These are phyloP conservation scores for Neonectria sp. DNA, from an alignment of 2,329 filamentous ascomycete genomes.

Conservation along the genomic window DNA sequence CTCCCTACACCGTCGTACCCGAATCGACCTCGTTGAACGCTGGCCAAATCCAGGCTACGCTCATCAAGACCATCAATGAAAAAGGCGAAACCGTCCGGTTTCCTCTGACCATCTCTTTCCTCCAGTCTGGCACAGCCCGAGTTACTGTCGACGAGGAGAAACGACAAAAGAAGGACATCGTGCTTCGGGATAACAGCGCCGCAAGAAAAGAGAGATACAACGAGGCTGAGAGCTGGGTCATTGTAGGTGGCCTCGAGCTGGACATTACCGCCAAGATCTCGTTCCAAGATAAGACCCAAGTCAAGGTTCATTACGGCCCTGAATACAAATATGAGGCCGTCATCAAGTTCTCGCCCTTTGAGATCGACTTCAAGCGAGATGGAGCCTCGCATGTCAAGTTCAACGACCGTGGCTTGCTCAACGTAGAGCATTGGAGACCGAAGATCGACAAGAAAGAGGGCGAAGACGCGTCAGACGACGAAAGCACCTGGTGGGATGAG, in stretches of 20 bases:
- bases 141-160: slow-evolving; percentile 94
- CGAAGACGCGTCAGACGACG: slow-evolving; percentile 75
- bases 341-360: slow-evolving; percentile 87
- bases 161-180: slow-evolving; percentile 89
- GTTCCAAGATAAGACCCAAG: slow-evolving; percentile 75
- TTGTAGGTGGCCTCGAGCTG: slow-evolving; percentile 84
- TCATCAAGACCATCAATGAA: slow-evolving; percentile 83
- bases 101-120: slow-evolving; percentile 88
- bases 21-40: slow-evolving; percentile 82
- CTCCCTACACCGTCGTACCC: slow-evolving; percentile 84
- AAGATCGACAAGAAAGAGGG: slow-evolving; percentile 80
- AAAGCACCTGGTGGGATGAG: slow-evolving; percentile 99
- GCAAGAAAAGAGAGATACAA: slow-evolving; percentile 95
- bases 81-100: slow-evolving; percentile 79
- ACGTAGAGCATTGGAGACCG: slow-evolving; percentile 94
- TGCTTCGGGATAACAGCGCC: slow-evolving; percentile 86
- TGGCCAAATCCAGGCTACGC: slow-evolving; percentile 82
- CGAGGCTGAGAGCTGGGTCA: slow-evolving; percentile 87
- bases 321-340: slow-evolving; percentile 83
- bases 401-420: slow-evolving; percentile 91
- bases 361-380: slow-evolving; percentile 88
- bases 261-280: slow-evolving; percentile 81
- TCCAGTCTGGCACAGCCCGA: slow-evolving; percentile 89
- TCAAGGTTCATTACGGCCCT: slow-evolving; percentile 86
- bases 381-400: slow-evolving; percentile 87